Percentiles rank a stretch among this genome's conserved stretches.
Evolutionary conservation across 2,329 filamentous ascomycete species (phyloP).

Genomic region (Colletotrichum musicola): DNA sequence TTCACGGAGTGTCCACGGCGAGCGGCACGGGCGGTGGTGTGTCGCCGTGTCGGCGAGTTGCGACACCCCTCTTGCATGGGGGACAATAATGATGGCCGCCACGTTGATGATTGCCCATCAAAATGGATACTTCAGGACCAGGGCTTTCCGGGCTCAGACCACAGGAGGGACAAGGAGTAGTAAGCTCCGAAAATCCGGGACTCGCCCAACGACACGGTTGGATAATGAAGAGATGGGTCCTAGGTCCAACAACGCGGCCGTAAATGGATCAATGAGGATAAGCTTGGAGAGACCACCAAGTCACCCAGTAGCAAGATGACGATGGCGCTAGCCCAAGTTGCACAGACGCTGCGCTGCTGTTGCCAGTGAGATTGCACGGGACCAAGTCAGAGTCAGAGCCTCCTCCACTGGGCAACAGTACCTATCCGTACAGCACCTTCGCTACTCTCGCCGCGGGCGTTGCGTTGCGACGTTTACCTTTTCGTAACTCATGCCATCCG

Average conservation of each 20-base stretch:
- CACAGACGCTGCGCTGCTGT: constrained; percentile 1
- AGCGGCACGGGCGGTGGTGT: constrained; percentile 11
- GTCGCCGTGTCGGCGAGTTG: not conserved
- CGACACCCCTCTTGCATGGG: constrained; percentile 2
- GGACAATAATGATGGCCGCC: constrained; percentile 23
- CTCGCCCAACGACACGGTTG: constrained; percentile 19
- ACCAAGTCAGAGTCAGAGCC: not conserved
- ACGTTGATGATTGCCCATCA: constrained; percentile 31
- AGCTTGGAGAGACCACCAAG: not conserved
- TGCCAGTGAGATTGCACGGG: not conserved
- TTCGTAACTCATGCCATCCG: not conserved
- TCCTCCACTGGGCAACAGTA: not conserved
- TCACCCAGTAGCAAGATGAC: not conserved
- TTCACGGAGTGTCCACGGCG: constrained; percentile 5
- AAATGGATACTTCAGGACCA: constrained; percentile 21
- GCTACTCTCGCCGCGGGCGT: not conserved
- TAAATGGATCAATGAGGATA: constrained; percentile 31
- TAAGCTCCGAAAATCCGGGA: constrained; percentile 21
- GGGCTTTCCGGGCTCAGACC: constrained; percentile 22
- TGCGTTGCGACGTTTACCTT: not conserved
- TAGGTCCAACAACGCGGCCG: constrained; percentile 4
- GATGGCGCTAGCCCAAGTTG: not conserved
- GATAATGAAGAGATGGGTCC: constrained; percentile 7
- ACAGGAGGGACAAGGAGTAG: constrained; percentile 6
- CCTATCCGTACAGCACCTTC: not conserved